Evolutionary conservation across 2,329 filamentous ascomycete genomes (phyloP).

Genomic region (Sclerotinia trifoliorum): DNA sequence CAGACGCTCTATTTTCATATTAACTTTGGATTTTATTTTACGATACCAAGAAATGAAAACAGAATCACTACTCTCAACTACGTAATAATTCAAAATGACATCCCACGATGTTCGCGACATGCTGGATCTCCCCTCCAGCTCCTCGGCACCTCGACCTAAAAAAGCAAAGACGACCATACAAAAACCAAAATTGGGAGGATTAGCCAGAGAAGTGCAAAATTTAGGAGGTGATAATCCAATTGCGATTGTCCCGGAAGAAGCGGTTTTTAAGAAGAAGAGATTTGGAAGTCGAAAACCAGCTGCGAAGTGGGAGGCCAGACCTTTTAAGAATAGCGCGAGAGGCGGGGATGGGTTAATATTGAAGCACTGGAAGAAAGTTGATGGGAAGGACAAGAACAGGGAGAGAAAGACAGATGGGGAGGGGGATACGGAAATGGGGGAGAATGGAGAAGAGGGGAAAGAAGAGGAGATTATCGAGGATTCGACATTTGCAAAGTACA

Average conservation of each 20-base stretch:
- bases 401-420: constrained; percentile 44
- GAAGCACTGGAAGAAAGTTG: constrained; percentile 68
- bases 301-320: constrained; percentile 62
- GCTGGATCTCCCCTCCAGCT: constrained; percentile 68
- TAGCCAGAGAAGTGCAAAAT: constrained; percentile 65
- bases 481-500: constrained; percentile 79
- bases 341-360: constrained; percentile 64
- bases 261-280: constrained; percentile 58
- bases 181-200: constrained; percentile 59
- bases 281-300: constrained; percentile 56
- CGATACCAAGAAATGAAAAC: constrained; percentile 1
- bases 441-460: constrained; percentile 39
- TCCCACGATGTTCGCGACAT: constrained; percentile 85
- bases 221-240: constrained; percentile 66
- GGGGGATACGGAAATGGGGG: constrained; percentile 42
- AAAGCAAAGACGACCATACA: constrained; percentile 69
- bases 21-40: background rate
- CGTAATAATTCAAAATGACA: constrained; percentile 53
- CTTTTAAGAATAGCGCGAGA: constrained; percentile 78
- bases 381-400: constrained; percentile 55
- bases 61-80: background rate
- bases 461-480: constrained; percentile 47
- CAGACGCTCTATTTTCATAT: background rate
- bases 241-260: constrained; percentile 61
- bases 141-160: constrained; percentile 62